Evolutionary conservation across 495 filamentous ascomycete genomes (phyloP), one percentile per base, ranked within the genome.

Genomic region (Penicillium nucicola): DNA sequence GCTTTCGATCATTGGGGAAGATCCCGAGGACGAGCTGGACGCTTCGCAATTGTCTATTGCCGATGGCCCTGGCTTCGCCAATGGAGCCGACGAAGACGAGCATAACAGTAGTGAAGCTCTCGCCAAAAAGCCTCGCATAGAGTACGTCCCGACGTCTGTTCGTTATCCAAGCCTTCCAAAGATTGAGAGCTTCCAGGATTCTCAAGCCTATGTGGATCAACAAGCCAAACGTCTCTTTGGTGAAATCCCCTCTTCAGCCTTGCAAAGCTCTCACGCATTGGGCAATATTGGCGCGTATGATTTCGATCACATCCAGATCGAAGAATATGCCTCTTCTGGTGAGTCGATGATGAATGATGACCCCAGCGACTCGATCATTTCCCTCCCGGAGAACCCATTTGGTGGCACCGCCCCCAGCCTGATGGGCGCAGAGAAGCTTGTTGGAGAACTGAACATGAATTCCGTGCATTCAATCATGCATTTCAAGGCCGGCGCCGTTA

Each of bases 161-260:
- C 64, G 31, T 8, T 77, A 77, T 50, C 73, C 73, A 14, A 72
- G 70, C 1, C 68, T 77, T 31, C 73, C 73, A 13, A 62, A 62
- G 57, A 72, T 66, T 52, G 70, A 75, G 52, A 74, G 68, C 36
- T 67, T 71, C 14, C 61, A 64, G 35, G 66, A 67, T 12, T 53
- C 46, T 8, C 65, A 70, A 32, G 58, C 61, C 7, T 43, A 49
- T 17, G 55, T 68, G 13, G 62, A 68, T 14, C 45, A 58, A 4
- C 65, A 65, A 13, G 60, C 65, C 11, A 68, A 69, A 42, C 82
- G 85, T 23, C 74, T 96, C 3, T 95, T 92, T 69, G 90, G 91
- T 1, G 90, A 96, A 65, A 85, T 96, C 42, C 82, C 81, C 20
- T 64, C 74, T 11, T 89, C 89, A 6, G 85, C 81, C 10, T 63